phyloP scores from a whole-genome alignment of 179 eudicot genomes.

The Silene noctiflora region DNA sequence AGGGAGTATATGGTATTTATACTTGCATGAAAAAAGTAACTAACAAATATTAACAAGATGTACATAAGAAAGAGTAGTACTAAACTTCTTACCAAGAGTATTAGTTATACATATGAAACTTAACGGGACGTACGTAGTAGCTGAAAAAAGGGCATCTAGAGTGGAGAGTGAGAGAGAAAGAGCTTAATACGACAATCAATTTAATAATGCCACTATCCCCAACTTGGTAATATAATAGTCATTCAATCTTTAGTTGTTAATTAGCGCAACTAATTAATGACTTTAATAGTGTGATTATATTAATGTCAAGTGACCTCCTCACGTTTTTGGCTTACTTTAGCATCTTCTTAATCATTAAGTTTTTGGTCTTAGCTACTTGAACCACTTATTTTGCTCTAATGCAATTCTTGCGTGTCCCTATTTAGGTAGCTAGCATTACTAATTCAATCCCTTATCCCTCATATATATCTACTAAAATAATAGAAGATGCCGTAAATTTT shows the following conservation, averaged over 20 bases:
- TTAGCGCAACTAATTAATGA: neutral
- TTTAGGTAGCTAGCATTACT: neutral
- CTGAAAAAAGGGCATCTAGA: too few relatives aligned
- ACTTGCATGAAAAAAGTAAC: too few relatives aligned
- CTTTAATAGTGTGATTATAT: neutral
- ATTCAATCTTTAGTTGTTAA: neutral
- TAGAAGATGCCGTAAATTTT: too few relatives aligned
- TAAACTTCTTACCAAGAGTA: too few relatives aligned
- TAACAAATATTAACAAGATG: too few relatives aligned
- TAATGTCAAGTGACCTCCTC: constrained; percentile 26
- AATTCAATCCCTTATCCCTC: too few relatives aligned
- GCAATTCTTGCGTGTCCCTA: neutral
- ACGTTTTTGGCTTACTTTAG: constrained; percentile 32
- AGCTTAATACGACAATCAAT: neutral
- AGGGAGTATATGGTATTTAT: too few relatives aligned
- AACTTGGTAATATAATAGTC: constrained; percentile 18
- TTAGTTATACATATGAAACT: too few relatives aligned
- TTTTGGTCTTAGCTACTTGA: constrained; percentile 9
- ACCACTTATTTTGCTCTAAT: constrained; percentile 9
- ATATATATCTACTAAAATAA: too few relatives aligned
- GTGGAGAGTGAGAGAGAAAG: neutral
- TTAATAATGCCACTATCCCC: constrained; percentile 28
- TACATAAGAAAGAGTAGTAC: too few relatives aligned
- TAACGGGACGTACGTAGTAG: too few relatives aligned
- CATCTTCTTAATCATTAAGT: constrained; percentile 30